phyloP scores from a whole-genome alignment of 2,329 filamentous ascomycete genomes.

The Seiridium unicorne region DNA sequence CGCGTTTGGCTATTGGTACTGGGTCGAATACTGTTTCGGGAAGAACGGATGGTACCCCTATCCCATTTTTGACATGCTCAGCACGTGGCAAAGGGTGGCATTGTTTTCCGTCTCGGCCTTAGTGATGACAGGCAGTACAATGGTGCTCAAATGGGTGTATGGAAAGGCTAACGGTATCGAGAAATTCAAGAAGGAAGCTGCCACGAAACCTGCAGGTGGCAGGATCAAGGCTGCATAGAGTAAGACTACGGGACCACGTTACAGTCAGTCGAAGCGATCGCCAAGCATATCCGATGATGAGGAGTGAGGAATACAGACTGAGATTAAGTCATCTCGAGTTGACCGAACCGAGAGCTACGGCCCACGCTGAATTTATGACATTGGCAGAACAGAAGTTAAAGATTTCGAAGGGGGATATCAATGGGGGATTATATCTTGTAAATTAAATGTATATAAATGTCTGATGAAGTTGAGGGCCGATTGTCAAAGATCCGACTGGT shows the following conservation, averaged over 20 bases:
- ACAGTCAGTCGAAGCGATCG: too few relatives aligned
- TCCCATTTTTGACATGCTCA: constrained; percentile 73
- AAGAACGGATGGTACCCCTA: constrained; percentile 80
- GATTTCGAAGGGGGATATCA: too few relatives aligned
- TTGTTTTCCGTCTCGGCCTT: constrained; percentile 70
- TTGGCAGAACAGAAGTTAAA: too few relatives aligned
- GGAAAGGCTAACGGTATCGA: constrained; percentile 61
- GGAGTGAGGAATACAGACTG: too few relatives aligned
- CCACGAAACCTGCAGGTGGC: constrained; percentile 1
- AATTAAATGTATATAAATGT: too few relatives aligned
- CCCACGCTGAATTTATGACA: too few relatives aligned
- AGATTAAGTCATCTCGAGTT: too few relatives aligned
- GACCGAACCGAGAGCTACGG: too few relatives aligned
- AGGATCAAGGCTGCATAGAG: background rate
- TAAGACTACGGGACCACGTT: background rate
- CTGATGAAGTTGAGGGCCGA: too few relatives aligned
- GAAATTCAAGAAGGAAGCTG: constrained; percentile 33
- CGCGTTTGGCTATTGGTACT: constrained; percentile 71
- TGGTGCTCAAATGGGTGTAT: constrained; percentile 69
- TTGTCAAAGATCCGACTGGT: too few relatives aligned
- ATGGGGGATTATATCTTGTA: too few relatives aligned
- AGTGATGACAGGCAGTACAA: constrained; percentile 70
- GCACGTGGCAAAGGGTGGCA: constrained; percentile 61
- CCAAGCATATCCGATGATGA: too few relatives aligned
- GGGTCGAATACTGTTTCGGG: constrained; percentile 71